Evolutionary conservation across 805 yeast species (phyloP), one percentile per base, ranked within the genome.

Genomic region (Kodamaea kakaduensis): DNA sequence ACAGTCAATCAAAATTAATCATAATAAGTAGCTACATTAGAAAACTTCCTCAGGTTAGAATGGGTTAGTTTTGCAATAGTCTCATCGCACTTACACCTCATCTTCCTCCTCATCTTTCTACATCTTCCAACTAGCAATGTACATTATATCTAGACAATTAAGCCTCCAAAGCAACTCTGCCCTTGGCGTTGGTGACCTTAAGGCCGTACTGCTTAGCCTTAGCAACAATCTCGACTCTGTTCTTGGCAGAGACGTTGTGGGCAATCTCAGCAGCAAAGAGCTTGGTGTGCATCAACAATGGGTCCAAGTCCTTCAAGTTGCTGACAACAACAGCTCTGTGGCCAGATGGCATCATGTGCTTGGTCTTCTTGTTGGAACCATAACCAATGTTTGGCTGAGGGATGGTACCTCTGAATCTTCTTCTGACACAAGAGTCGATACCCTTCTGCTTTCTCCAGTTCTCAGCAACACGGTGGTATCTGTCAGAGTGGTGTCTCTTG

Each of bases 401-500:
- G 69, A 93, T 86, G 75, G 90, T 84, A 68, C 98, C 98, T 83
- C 97, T 87, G 95, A 93, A 93, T 81, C 93, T 84, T 81, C 98
- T 90, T 81, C 99, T 93, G 71, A 94, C 97, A 77, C 87, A 81
- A 58, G 97, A 89, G 81, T 93, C 99, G 70, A 93, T 93, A 93
- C 99, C 99, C 86, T 93, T 93, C 78, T 94, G 99, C 79, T 93
- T 90, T 87, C 99, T 93, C 98, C 98, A 94, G 82, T 81, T 83
- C 77, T 87, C 97, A 64, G 86, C 76, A 59, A 93, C 96, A 77
- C 99, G 89, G 81, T 81, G 82, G 77, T 88, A 90, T 77, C 96
- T 87, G 84, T 93, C 99, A 73, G 96, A 88, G 81, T 93, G 98
- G 74, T 90, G 97, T 80, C 99, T 88, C 90, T 89, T 94, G 85